Base-by-base conservation (phyloP, 75 land plant species). In the Cupressus sempervirens region DNA sequence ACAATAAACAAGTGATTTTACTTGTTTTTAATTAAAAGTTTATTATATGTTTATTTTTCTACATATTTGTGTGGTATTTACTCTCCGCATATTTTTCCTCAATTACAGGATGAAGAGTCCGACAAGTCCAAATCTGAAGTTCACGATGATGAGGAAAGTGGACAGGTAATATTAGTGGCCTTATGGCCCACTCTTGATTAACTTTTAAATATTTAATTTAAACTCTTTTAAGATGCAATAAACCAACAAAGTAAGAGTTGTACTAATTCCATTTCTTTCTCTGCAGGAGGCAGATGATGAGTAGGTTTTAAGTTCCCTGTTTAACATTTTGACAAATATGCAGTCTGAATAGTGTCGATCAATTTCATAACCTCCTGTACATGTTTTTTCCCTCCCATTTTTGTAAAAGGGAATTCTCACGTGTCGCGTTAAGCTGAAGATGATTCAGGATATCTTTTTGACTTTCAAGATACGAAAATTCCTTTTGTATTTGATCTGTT, bases 121-220 rank as follows among this genome's bases (percentile, higher is more conserved):
- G 93, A 90, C 23, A 87, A 76, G 87, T 93, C 93, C 3, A 90
- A 91, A 83, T 92, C 97, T 32, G 97, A 95, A 84, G 88, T 95
- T 77, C 72, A 91, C 84, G 94, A 94, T 62, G 91, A 94, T 34
- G 96, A 91, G 26, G 91, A 94, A 11, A 48, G 80, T 45, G 82
- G 80, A 10, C 82, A 84, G 46, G 92, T 82, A 53, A 50, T 34
- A 8, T 9, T 46, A 46, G 48, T 0, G 10, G 40, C 40, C 40
- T 38, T 38, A 38, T 38, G 40, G 40, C 2, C 40, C 40, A 38
- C 2, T 18, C 23, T 18, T 62, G 3, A 62, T 3, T 4, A 62
- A 62, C 4, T 62, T 18, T 16, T 62, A 18, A 62, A 6, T 38
- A 4, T 62, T 2, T 4, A 3, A 62, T 62, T 2, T 62, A 62